Evolutionary conservation across 345 rosid species (phyloP), one percentile per base, ranked within the genome.

Genomic region (Eucalyptus globulus): DNA sequence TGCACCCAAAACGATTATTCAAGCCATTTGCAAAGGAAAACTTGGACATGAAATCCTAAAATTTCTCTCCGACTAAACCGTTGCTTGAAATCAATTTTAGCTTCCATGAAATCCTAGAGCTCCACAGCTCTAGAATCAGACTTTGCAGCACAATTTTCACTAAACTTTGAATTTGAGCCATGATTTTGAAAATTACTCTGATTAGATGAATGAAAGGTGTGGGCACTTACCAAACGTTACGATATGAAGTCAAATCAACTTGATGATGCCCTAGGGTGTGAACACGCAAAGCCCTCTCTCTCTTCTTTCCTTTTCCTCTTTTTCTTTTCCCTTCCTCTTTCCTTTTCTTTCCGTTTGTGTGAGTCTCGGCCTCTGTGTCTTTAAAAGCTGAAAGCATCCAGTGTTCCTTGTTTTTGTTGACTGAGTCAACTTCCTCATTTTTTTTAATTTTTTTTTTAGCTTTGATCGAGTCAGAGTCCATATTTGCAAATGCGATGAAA

Each of bases 171-270:
- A 56, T 56, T 56, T 56, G 62, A 56, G 62, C 62, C 12, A 0
- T 0, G 0, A 24, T 24, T 56, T 0, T 56, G 27, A 56, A 56
- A 56, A 56, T 3, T 56, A 24, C 62, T 56, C 0, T 0, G 3
- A 56, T 56, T 56, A 56, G 13, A 56, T 22, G 6, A 56, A 56
- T 22, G 0, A 56, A 56, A 2, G 62, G 6, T 0, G 3, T 24
- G 1, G 6, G 13, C 14, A 56, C 0, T 56, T 56, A 56, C 29
- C 29, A 0, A 24, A 56, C 0, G 13, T 24, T 56, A 9, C 29
- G 1, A 56, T 56, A 24, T 22, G 14, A 56, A 56, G 62, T 22
- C 27, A 56, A 56, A 56, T 24, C 0, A 3, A 14, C 29, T 56
- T 1, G 29, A 2, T 22, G 62, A 56, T 56, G 62, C 62, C 13